Conservation (phyloP, 257 asterid genomes). For the Petrea volubilis region DNA sequence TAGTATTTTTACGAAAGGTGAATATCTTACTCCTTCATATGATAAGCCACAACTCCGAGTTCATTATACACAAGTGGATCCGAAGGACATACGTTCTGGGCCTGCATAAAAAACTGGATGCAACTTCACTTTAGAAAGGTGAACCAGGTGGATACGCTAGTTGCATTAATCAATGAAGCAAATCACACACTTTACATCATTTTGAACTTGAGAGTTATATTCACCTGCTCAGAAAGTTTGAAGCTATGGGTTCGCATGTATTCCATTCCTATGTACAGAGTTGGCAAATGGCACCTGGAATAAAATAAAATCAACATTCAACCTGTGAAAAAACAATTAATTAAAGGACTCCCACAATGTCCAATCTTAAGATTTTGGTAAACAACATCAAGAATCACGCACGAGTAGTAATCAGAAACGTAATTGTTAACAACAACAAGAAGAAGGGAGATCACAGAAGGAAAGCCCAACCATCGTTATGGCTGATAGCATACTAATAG, state of each 20-base stretch:
- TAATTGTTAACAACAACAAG: background rate
- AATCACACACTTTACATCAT: constrained; percentile 12
- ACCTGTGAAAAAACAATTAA: constrained; percentile 32
- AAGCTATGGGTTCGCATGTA: constrained; percentile 98
- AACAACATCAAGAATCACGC: background rate
- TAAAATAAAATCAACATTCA: constrained; percentile 33
- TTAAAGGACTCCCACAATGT: constrained; percentile 22
- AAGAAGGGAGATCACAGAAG: too few relatives aligned
- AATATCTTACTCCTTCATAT: constrained; percentile 92
- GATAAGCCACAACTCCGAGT: constrained; percentile 97
- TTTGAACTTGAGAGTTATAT: constrained; percentile 15
- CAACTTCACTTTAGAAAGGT: constrained; percentile 29
- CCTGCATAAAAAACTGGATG: constrained; percentile 95
- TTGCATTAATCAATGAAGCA: constrained; percentile 5
- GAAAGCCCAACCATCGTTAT: background rate
- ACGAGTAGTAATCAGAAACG: background rate
- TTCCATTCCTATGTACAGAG: constrained; percentile 97
- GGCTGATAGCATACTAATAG: background rate
- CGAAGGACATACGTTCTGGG: constrained; percentile 76
- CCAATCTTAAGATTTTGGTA: constrained; percentile 6
- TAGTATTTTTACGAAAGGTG: constrained; percentile 7
- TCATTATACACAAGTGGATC: constrained; percentile 98
- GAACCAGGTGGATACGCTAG: constrained; percentile 17
- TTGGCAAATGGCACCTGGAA: constrained; percentile 95
- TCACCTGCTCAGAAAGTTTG: constrained; percentile 98